Base-by-base conservation (phyloP, 495 filamentous ascomycete species). In the Penicillium goetzii region DNA sequence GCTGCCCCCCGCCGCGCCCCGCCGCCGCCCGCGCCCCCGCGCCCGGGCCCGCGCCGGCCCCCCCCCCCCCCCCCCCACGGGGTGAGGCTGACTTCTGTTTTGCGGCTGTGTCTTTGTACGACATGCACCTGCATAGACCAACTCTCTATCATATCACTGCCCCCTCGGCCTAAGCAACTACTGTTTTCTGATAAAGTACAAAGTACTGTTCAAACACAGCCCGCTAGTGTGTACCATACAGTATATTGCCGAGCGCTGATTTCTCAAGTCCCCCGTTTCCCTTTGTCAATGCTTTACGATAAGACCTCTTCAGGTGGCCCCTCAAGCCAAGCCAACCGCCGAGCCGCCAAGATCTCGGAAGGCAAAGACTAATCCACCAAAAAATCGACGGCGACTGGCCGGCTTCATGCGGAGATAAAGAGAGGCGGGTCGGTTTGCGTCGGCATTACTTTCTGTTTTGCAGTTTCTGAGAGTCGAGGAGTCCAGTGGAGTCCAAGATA, bases 311-410 rank as follows among this genome's bases (percentile, higher is more conserved):
- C 9, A 43, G 14, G n/a, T 25, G 54, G 19, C 43, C 9, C 43
- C 47, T 40, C 50, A 33, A 6, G 32, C 54, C 34, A 52, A 56
- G 60, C 40, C 49, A 28, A 43, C 56, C 52, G 56, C 59, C 60
- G 33, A 58, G 60, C 25, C 43, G 64, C 64, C 64, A 67, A 67
- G 64, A 56, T 53, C 49, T 62, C 38, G 56, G 21, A 34, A 59
- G 50, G 47, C 6, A 41, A 65, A 58, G 50, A 21, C 53, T 65
- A 61, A 52, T 53, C 26, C 47, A n/a, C 45, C n/a, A 12, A 47
- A 51, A 51, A 15, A 15, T 51, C 45, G 17, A 30, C 55, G 26
- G 10, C 40, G 36, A 36, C 32, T 62, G 33, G 32, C 2, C 21
- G 50, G 47, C 21, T 28, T 49, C 40, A 17, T 28, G n/a, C 40